Evolutionary conservation across 1,139 yeast species (phyloP).

Genomic region (Pneumocystis wakefieldiae): DNA sequence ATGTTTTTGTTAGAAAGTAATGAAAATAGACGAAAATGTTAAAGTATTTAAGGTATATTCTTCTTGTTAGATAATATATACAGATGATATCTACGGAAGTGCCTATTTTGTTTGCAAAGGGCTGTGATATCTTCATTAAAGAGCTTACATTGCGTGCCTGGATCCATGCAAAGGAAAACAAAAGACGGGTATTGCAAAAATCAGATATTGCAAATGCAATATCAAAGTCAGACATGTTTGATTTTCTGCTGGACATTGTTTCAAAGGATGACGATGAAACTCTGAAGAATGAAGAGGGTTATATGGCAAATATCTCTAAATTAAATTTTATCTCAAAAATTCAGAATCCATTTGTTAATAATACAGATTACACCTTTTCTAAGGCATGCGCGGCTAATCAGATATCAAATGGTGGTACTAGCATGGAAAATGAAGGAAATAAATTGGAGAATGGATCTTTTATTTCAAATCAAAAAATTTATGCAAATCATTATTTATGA

Average conservation of each 20-base stretch:
- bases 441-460: background rate
- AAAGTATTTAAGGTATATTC: background rate
- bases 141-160: constrained; percentile 97
- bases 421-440: background rate
- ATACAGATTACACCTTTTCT: background rate
- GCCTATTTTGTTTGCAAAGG: constrained; percentile 90
- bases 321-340: background rate
- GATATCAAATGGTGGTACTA: background rate
- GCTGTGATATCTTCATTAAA: constrained; percentile 91
- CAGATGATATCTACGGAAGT: constrained; percentile 97
- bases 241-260: constrained; percentile 84
- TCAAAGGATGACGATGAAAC: constrained; percentile 37
- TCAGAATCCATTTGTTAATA: background rate
- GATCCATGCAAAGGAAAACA: constrained; percentile 95
- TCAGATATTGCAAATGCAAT: constrained; percentile 92
- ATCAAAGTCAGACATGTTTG: constrained; percentile 92
- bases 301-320: background rate
- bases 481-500: background rate
- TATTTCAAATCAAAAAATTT: background rate
- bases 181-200: constrained; percentile 81
- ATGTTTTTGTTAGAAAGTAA: constrained; percentile 38
- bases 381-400: background rate
- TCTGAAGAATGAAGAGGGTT: background rate
- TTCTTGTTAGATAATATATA: constrained; percentile 19
- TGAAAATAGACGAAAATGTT: constrained; percentile 93